Evolutionary conservation across 1,284 basidiomycete genomes (phyloP), one percentile per base, ranked within the genome.

Genomic region (Xerocomus nothofagi): DNA sequence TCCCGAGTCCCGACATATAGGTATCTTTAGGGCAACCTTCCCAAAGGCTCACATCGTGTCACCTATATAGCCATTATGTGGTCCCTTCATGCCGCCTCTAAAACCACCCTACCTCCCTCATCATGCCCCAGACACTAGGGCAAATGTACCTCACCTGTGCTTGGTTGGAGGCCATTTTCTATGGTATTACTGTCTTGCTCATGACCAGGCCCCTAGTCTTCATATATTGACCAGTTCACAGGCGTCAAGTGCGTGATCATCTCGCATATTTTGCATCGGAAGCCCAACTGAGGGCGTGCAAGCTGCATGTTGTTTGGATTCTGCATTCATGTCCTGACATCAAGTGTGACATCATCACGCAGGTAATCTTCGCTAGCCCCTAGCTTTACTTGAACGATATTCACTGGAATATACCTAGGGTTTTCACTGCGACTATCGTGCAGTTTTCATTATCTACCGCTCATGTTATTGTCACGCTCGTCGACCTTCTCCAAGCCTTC

Each of bases 251-350:
- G 18, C 11, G 57, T 57, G 17, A 21, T 38, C 31, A 30, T 33
- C 18, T 24, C 17, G 18, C 32, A 10, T 20, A 21, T 21, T 9
- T 34, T 10, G 36, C 20, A 31, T 24, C 17, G 12, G 3, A 23
- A 2, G n/a, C 26, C 37, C 14, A 30, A n/a, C 43, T 55, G 27
- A 24, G 2, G 20, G 10, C 24, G 12, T 33, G 14, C 7, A 57
- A 56, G 57, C 17, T 58, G 57, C 31, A 34, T 59, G 41, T 42
- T 61, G n/a, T 59, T 61, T 17, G 49, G 48, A 20, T 53, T 52
- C 39, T 59, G 57, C 31, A n/a, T 59, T 11, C 41, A 54, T 3
- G 43, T 59, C 41, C 32, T 61, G 27, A 24, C n/a, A 9, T 48
- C 47, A 10, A 39, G 11, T 39, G 2, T 34, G 3, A 41, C 34